phyloP scores from a whole-genome alignment of 495 filamentous ascomycete genomes.

The Neurospora sp. region DNA sequence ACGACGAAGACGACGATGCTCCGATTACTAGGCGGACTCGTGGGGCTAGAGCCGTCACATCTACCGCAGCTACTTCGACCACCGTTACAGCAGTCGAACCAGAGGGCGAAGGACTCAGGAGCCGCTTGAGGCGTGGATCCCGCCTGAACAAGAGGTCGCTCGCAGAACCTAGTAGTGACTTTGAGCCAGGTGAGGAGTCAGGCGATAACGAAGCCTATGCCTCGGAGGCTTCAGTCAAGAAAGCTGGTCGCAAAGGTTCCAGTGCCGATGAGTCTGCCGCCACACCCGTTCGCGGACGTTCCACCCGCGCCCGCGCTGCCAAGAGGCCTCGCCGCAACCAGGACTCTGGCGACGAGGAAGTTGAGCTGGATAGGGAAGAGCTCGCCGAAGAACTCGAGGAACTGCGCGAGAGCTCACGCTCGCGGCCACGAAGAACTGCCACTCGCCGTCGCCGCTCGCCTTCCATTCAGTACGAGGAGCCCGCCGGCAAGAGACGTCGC shows the following conservation, averaged over 20 bases:
- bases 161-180: constrained; percentile 72
- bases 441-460: constrained; percentile 39
- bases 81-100: constrained; percentile 29
- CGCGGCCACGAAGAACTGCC: constrained; percentile 37
- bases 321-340: constrained; percentile 23
- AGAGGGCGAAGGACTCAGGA: constrained; percentile 18
- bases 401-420: constrained; percentile 37
- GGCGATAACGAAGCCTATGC: constrained; percentile 40
- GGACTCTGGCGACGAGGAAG: constrained; percentile 51
- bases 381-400: constrained; percentile 70
- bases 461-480: constrained; percentile 46
- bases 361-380: constrained; percentile 58
- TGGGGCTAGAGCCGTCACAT: constrained; percentile 26
- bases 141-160: constrained; percentile 39
- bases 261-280: constrained; percentile 34
- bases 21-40: constrained; percentile 47
- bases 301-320: constrained; percentile 25
- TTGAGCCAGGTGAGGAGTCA: constrained; percentile 64
- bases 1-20: constrained; percentile 63
- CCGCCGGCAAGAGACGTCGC: constrained; percentile 26
- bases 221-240: constrained; percentile 26
- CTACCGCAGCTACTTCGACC: constrained; percentile 7
- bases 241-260: constrained; percentile 12
- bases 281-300: constrained; percentile 28
- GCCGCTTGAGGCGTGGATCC: constrained; percentile 40